These are phyloP conservation scores for Trichosporon sp. DNA, from an alignment of 1,284 basidiomycete species.

Conservation along the genomic window DNA sequence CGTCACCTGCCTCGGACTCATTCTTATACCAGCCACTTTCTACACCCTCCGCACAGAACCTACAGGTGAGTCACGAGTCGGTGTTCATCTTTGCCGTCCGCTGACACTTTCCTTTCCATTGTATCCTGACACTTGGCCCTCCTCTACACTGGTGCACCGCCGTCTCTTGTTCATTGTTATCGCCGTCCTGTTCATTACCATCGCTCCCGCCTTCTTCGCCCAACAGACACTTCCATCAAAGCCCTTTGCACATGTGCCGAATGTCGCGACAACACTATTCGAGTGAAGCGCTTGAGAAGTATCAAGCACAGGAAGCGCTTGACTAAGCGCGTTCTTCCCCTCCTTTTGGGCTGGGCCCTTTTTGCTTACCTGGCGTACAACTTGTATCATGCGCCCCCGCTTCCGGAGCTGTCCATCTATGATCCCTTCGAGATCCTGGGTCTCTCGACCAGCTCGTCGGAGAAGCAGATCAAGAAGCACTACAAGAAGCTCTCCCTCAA, in stretches of 20 bases:
- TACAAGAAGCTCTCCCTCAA: constrained; percentile 89
- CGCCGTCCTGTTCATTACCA: neutral
- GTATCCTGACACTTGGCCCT: neutral
- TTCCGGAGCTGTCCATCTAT: constrained; percentile 66
- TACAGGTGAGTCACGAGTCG: constrained; percentile 45
- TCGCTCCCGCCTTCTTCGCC: constrained; percentile 42
- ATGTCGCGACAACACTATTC: constrained; percentile 21
- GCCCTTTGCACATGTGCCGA: constrained; percentile 33
- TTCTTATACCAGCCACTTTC: constrained; percentile 70
- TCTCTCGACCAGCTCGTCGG: constrained; percentile 61
- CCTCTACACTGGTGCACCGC: neutral
- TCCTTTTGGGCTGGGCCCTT: constrained; percentile 68
- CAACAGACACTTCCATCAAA: constrained; percentile 27
- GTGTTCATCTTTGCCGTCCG: neutral
- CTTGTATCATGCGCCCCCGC: constrained; percentile 56
- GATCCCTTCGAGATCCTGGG: constrained; percentile 94
- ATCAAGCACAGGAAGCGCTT: constrained; percentile 33
- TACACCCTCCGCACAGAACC: constrained; percentile 47
- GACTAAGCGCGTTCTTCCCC: constrained; percentile 53
- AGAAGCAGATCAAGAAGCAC: constrained; percentile 93
- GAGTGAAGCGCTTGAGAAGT: constrained; percentile 39
- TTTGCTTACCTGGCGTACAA: constrained; percentile 66
- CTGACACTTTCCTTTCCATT: neutral
- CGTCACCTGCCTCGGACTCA: constrained; percentile 72
- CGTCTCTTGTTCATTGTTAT: neutral